Base-by-base conservation (phyloP, 2,329 filamentous ascomycete genomes). In the Ilyonectria destructans region DNA sequence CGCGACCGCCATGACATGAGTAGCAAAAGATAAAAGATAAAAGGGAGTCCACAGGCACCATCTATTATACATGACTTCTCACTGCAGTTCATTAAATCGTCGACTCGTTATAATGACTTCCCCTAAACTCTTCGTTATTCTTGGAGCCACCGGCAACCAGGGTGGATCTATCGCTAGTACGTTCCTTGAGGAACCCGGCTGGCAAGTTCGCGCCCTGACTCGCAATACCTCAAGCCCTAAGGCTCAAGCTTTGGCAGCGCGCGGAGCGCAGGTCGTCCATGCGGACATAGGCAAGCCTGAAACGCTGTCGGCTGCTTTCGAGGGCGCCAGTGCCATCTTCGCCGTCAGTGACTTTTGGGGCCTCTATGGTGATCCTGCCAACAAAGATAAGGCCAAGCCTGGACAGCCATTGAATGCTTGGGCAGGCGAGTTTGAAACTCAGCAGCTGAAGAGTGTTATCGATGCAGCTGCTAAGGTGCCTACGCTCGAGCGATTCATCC, bases 401-500 rank as follows among this genome's bases (percentile, higher is more conserved):
- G 71, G 62, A 0, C 68, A 73, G 48, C 26, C 61, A 15, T 61
- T 76, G 2, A 71, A 69, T 35, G 66, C 59, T 3, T 77, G 68
- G 65, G 69, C 67, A 2, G 68, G 62, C 17, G 71, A 79, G n/a
- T 61, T 73, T n/a, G 82, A 84, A 51, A 62, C 77, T 2, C 74
- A 77, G 56, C 81, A 84, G 59, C 72, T 78, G 0, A 80, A 77
- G 62, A 81, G 80, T 35, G 77, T 81, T 6, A 77, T 79, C 2
- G 79, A 82, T 60, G 80, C 78, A 2, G 82, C 80, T 1, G 77
- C 79, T 0, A 71, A 73, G 5, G 60, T 82, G 1, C 57, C 67
- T 0, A 76, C 70, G 0, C 66, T 85, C 2, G 78, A 85, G 40
- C 72, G 80, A 5, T 79, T 85, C 17, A 67, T 86, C 4, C 67